Evolutionary conservation across 176 grass and related monocot genomes (phyloP).

Genomic region (Tillandsia fasciculata): DNA sequence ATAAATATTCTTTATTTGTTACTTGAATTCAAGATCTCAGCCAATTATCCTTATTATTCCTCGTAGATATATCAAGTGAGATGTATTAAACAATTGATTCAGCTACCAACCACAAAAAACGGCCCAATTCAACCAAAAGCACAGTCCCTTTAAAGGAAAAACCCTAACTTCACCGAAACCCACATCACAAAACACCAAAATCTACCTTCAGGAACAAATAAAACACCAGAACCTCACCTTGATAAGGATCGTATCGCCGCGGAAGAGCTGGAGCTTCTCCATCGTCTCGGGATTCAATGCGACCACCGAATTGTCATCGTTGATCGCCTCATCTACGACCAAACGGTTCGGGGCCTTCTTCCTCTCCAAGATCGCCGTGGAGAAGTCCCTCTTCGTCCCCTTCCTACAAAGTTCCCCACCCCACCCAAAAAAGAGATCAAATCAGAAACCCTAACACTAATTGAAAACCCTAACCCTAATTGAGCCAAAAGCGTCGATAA

Average conservation of each 20-base stretch:
- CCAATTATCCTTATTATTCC: too few relatives aligned
- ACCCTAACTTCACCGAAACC: neutral
- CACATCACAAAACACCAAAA: neutral
- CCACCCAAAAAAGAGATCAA: neutral
- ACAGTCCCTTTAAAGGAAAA: neutral
- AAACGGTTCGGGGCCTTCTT: conserved; percentile 42
- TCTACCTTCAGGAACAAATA: neutral
- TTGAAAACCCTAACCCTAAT: neutral
- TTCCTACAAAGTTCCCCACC: conserved; percentile 12
- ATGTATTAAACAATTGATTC: too few relatives aligned
- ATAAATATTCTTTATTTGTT: too few relatives aligned
- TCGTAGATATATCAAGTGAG: too few relatives aligned
- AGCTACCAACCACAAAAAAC: too few relatives aligned
- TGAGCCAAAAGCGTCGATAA: neutral
- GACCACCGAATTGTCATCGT: conserved; percentile 39
- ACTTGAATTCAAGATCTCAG: too few relatives aligned
- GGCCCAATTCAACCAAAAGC: too few relatives aligned
- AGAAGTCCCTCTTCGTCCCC: conserved; percentile 31
- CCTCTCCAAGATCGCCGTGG: conserved; percentile 36
- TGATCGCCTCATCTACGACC: conserved; percentile 39
- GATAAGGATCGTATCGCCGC: conserved; percentile 40
- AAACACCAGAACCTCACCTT: conserved; percentile 13
- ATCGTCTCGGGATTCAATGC: conserved; percentile 39
- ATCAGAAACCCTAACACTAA: neutral
- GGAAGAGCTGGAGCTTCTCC: conserved; percentile 41